These are phyloP conservation scores for Heterobasidion parviporum DNA, from an alignment of 1,284 basidiomycete genomes.

Conservation along the genomic window DNA sequence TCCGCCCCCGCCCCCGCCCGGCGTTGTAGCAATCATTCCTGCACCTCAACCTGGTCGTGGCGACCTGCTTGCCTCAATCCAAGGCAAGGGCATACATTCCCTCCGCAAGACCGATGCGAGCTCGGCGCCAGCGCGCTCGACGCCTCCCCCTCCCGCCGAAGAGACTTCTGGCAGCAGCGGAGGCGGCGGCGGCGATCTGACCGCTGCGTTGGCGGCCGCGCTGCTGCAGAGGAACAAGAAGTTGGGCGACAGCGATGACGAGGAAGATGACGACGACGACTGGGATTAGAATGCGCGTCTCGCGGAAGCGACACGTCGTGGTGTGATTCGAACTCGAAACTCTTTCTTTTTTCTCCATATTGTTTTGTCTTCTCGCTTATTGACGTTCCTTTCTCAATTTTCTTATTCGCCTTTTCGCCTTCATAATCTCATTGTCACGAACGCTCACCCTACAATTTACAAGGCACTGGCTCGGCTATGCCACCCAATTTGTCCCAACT, in stretches of 20 bases:
- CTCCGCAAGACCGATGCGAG: slow-evolving; percentile 58
- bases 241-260: slow-evolving; percentile 86
- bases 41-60: slow-evolving; percentile 39
- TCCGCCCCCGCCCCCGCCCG: slow-evolving; percentile 15
- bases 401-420: too few relatives aligned
- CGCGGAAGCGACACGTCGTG: too few relatives aligned
- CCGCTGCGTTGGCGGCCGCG: slow-evolving; percentile 59
- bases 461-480: too few relatives aligned
- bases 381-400: too few relatives aligned
- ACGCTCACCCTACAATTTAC: too few relatives aligned
- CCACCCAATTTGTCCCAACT: too few relatives aligned
- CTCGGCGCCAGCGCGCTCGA: slow-evolving; percentile 22
- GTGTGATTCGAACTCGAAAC: too few relatives aligned
- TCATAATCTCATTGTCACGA: too few relatives aligned
- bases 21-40: slow-evolving; percentile 15
- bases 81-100: slow-evolving; percentile 62
- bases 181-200: slow-evolving; percentile 40
- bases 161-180: slow-evolving; percentile 29
- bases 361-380: too few relatives aligned
- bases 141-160: slow-evolving; percentile 25
- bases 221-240: slow-evolving; percentile 79
- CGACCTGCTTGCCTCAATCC: slow-evolving; percentile 61
- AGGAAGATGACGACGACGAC: slow-evolving; percentile 81
- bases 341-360: too few relatives aligned
- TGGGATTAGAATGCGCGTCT: slow-evolving; percentile 5